Base-by-base conservation (phyloP, 2,329 filamentous ascomycete species). In the Zymoseptoria brevis region DNA sequence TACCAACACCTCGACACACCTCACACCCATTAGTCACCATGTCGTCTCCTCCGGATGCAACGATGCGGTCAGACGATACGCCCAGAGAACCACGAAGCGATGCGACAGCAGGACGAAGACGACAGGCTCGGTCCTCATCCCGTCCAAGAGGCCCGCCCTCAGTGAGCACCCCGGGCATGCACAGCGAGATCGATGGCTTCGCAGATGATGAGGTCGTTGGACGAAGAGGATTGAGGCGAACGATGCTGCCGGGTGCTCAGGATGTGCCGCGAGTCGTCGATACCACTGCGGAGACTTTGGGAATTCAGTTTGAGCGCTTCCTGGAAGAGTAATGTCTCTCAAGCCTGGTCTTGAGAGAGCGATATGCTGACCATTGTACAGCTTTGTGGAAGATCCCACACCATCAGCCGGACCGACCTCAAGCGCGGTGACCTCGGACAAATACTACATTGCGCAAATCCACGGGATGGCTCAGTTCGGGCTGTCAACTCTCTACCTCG, bases 401-500 rank as follows among this genome's bases (percentile, higher is more conserved):
- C 78, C 85, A 2, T 88, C 82, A 7, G 79, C 83, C 13, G 81
- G 80, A 6, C 86, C 87, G 8, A 79, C 83, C 3, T 87, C 88
- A 16, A 90, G 87, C 70, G 85, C 86, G 26, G 80, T 85, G 52
- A 87, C 85, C 3, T 89, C 87, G 24, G 87, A 91, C 76, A 89
- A 88, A 72, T 92, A 91, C 77, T 95, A 94, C 73, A 81, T 94
- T 59, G 88, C 88, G 54, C 89, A 92, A 75, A 90, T 95, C 67
- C 86, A 89, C 69, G 87, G 86, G 62, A 85, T 95, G 80, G 82
- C 83, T 59, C 81, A 81, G 21, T 88, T 87, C 72, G 80, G 85
- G 64, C 81, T 93, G n/a, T 93, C 89, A 1, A 94, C 89, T 5
- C 84, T 94, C 59, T 95, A 94, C 72, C 83, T 95, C 69, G 90